phyloP scores from a whole-genome alignment of 1,284 basidiomycete species.

The Hemileia vastatrix region DNA sequence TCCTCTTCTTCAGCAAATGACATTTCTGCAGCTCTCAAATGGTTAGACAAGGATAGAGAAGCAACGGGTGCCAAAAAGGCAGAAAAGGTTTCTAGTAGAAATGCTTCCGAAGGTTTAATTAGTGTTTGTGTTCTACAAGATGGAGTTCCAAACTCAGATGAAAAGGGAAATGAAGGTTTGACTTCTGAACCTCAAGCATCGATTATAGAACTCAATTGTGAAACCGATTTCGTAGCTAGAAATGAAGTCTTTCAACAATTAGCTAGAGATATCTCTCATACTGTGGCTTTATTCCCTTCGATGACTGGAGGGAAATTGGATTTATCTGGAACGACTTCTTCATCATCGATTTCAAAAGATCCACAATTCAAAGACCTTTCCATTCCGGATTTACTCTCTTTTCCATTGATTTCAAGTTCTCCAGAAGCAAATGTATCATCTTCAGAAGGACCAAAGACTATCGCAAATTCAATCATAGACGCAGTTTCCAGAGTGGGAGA shows the following conservation, averaged over 20 bases:
- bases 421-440: slow-evolving; percentile 22
- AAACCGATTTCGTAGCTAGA: too few species aligned
- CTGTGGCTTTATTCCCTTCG: slow-evolving; percentile 37
- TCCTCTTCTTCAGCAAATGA: slow-evolving; percentile 28
- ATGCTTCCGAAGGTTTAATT: slow-evolving; percentile 36
- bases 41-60: slow-evolving; percentile 38
- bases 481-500: slow-evolving; percentile 39
- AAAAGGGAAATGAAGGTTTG: too few species aligned
- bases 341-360: neutral
- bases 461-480: slow-evolving; percentile 37
- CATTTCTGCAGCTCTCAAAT: slow-evolving; percentile 32
- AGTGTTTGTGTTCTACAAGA: too few species aligned
- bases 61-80: slow-evolving; percentile 37
- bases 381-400: slow-evolving; percentile 17
- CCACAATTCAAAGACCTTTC: neutral
- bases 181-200: too few species aligned
- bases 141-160: too few species aligned
- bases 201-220: too few species aligned
- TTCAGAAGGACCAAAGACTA: slow-evolving; percentile 29
- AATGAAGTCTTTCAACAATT: too few species aligned
- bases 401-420: slow-evolving; percentile 35
- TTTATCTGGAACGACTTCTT: neutral
- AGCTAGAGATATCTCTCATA: slow-evolving; percentile 39
- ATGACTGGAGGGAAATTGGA: neutral
- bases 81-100: slow-evolving; percentile 36